Percentiles rank a stretch among this genome's conserved stretches.
phyloP scores from a whole-genome alignment of 2,329 filamentous ascomycete species.

The Colletotrichum spaethianum region DNA sequence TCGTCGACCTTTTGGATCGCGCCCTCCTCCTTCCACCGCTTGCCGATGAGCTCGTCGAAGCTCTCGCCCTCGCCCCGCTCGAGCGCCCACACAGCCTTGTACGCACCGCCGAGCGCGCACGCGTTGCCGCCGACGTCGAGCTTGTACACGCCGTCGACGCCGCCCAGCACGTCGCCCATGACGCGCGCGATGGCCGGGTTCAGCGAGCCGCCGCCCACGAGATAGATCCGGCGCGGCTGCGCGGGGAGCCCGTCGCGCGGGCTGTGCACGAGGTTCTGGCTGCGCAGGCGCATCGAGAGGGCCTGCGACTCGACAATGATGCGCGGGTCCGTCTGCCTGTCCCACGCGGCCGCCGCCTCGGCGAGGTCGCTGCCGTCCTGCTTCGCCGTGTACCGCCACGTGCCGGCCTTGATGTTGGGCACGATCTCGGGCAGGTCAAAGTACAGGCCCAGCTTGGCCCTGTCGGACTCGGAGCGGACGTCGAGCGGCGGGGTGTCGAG shows the following conservation, averaged over 20 bases:
- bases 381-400: slow-evolving; percentile 82
- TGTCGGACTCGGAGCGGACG: slow-evolving; percentile 65
- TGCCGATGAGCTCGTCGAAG: slow-evolving; percentile 90
- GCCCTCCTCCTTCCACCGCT: slow-evolving; percentile 86
- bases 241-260: slow-evolving; percentile 73
- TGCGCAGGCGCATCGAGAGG: slow-evolving; percentile 89
- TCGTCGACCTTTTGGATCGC: slow-evolving; percentile 87
- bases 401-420: slow-evolving; percentile 87
- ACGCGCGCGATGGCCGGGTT: slow-evolving; percentile 92
- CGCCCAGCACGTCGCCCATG: slow-evolving; percentile 87
- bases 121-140: slow-evolving; percentile 96
- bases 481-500: slow-evolving; percentile 79
- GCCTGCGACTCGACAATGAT: slow-evolving; percentile 96
- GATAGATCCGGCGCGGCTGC: slow-evolving; percentile 91
- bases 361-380: slow-evolving; percentile 64
- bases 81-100: slow-evolving; percentile 95
- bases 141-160: slow-evolving; percentile 88
- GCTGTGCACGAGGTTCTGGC: slow-evolving; percentile 78
- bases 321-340: slow-evolving; percentile 81
- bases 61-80: slow-evolving; percentile 78
- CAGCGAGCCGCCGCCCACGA: slow-evolving; percentile 91
- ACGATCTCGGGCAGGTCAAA: slow-evolving; percentile 97
- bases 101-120: slow-evolving; percentile 92
- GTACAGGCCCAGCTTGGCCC: slow-evolving; percentile 92
- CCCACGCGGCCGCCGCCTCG: slow-evolving; percentile 60